phyloP scores from a whole-genome alignment of 805 yeast species.

The Candida multigemmis region DNA sequence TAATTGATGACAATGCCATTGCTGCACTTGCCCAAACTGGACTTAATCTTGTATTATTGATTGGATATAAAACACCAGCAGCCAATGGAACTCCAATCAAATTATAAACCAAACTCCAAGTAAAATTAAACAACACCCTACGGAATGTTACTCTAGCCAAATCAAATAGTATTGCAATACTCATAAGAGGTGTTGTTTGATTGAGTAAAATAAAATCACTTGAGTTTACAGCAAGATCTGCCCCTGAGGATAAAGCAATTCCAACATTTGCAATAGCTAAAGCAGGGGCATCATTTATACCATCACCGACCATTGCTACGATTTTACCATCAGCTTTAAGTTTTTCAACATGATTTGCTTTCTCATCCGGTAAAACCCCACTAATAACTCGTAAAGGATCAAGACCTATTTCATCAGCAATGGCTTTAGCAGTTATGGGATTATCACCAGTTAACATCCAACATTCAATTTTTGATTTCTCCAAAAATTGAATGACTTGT shows the following conservation, averaged over 20 bases:
- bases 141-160: constrained; percentile 40
- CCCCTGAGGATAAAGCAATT: constrained; percentile 66
- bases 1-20: constrained; percentile 52
- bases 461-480: constrained; percentile 40
- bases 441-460: constrained; percentile 81
- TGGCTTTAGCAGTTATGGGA: constrained; percentile 53
- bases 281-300: constrained; percentile 79
- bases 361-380: constrained; percentile 67
- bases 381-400: constrained; percentile 42
- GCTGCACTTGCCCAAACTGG: constrained; percentile 67
- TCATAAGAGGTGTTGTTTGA: constrained; percentile 41
- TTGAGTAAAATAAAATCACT: constrained; percentile 63
- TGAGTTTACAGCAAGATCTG: constrained; percentile 67
- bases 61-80: constrained; percentile 58
- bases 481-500: constrained; percentile 30
- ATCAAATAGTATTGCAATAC: constrained; percentile 47
- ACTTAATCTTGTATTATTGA: constrained; percentile 40
- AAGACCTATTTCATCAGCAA: constrained; percentile 58
- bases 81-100: constrained; percentile 53
- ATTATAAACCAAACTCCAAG: constrained; percentile 52
- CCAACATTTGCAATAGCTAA: constrained; percentile 70
- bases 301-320: constrained; percentile 80
- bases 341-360: constrained; percentile 50
- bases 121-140: constrained; percentile 49
- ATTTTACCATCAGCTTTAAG: constrained; percentile 34